Base-by-base conservation (phyloP, 768 basidiomycete genomes). In the Xerocomellus dryophilus region DNA sequence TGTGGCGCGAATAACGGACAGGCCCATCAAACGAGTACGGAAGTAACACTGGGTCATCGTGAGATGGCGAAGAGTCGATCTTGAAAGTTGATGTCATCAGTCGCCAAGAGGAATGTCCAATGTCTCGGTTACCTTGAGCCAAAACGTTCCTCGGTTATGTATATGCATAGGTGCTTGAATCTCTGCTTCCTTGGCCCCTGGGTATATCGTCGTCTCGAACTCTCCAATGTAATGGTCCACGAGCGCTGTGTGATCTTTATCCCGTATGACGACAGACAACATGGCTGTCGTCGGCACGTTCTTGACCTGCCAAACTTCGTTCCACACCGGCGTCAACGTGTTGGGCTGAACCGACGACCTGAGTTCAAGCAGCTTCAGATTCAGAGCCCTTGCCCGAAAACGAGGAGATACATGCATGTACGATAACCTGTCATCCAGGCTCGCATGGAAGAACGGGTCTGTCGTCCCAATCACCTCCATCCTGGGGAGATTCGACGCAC, bases 11-110 rank as follows among this genome's bases (percentile, higher is more conserved):
- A 68, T 77, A 90, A 46, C 85, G 84, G 50, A 87, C 75, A 27
- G 88, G 88, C 0, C 89, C 88, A 58, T 85, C 81, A 69, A 90
- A 91, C 50, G 77, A 74, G 70, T 88, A 90, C 7, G 81, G 80
- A 43, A 73, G 73, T 23, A 65, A 51, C 32, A 66, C 58, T 0
- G 80, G 75, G 27, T 77, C 64, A 15, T 62, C 49, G 41, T 74
- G 73, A 4, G 83, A 75, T 3, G 80, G 79, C 5, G 62, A 74
- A 45, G 78, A 77, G 6, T 84, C 80, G 41, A 88, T 83, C 86
- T 88, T 56, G 18, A 38, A 23, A 23, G 9, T 18, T 15, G 34
- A 31, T 25, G 25, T 43, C 45, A 47, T 61, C 51, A 58, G 56
- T 48, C 17, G 39, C 42, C 47, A 20, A 18, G n/a, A 17, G 7